A percentile compares a stretch with the other conserved stretches of the same genome.
Conservation (phyloP, 331 rosid genomes). For the Dryas integrifolia region DNA sequence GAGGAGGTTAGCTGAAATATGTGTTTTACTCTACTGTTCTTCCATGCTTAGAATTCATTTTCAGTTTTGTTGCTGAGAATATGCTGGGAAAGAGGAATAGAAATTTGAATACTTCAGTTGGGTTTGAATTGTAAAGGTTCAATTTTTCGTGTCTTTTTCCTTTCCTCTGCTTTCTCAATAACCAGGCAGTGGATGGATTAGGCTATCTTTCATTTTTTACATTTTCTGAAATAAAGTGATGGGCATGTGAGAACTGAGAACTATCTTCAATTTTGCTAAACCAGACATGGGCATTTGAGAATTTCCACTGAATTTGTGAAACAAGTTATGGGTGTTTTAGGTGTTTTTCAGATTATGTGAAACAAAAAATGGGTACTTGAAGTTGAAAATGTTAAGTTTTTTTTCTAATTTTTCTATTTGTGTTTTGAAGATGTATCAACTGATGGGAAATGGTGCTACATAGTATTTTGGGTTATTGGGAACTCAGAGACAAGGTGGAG, state of each 20-base stretch:
- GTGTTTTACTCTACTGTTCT: not conserved
- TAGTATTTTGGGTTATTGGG: constrained; percentile 87
- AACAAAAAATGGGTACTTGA: constrained; percentile 13
- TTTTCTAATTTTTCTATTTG: not conserved
- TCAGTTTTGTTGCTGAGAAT: constrained; percentile 22
- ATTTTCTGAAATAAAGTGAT: not conserved
- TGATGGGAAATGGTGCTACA: constrained; percentile 95
- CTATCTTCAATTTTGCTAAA: not conserved
- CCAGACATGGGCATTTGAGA: not conserved
- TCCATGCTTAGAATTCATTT: not conserved
- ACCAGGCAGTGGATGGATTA: not conserved
- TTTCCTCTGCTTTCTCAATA: not conserved
- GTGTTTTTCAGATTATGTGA: not conserved
- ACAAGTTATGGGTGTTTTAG: not conserved
- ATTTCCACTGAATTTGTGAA: not conserved
- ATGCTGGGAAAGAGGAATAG: not conserved
- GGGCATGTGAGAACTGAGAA: not conserved
- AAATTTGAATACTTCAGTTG: constrained; percentile 1
- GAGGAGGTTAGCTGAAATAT: constrained; percentile 61
- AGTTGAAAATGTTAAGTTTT: constrained; percentile 8
- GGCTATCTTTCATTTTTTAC: not conserved
- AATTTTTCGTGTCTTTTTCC: not conserved
- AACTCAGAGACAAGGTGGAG: constrained; percentile 69
- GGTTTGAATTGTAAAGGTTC: not conserved
- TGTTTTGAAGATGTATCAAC: constrained; percentile 77